Base-by-base conservation (phyloP, 2,329 filamentous ascomycete species). In the Aspergillus tubingensis region DNA sequence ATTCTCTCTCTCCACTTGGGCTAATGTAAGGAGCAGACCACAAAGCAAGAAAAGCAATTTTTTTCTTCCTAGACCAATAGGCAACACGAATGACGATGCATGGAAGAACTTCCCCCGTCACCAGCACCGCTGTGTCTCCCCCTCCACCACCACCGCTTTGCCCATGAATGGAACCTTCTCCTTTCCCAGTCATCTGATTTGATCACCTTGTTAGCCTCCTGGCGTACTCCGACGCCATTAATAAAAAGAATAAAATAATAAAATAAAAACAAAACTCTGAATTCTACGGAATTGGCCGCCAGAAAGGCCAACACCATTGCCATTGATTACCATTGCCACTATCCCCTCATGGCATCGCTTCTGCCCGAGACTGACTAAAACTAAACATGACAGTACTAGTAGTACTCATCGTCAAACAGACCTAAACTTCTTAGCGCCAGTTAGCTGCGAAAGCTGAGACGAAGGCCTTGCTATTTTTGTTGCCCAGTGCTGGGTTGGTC, bases 381-480 rank as follows among this genome's bases (percentile, higher is more conserved):
- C 39, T 11, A 13, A 53, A 36, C 10, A 36, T 36, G 11, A 36
- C 32, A 36, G 32, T 36, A 36, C 5, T 36, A 36, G 38, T 32
- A n/a, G 13, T n/a, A n/a, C 17, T 41, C 41, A 38, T 44, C n/a
- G 17, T 55, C 53, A 55, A 55, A 55, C 53, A 36, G 39, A 21
- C 53, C 53, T 30, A 55, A 43, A 27, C 23, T 15, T 7, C 3
- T 30, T 55, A 55, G 53, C 53, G 53, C 39, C 19, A 36, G 30
- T 41, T 55, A 55, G 43, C 25, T 55, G 25, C 21, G n/a, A 23
- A 44, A 23, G 39, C 36, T 47, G 39, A 55, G 25, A 55, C 53
- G 19, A 36, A 36, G 10, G 51, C 51, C 17, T 55, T 6, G 39
- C 53, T 55, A 55, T 55, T 55, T 55, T 32, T 19, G 53, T 55